phyloP scores from a whole-genome alignment of 1,284 basidiomycete genomes.

The Marasmius oreades region DNA sequence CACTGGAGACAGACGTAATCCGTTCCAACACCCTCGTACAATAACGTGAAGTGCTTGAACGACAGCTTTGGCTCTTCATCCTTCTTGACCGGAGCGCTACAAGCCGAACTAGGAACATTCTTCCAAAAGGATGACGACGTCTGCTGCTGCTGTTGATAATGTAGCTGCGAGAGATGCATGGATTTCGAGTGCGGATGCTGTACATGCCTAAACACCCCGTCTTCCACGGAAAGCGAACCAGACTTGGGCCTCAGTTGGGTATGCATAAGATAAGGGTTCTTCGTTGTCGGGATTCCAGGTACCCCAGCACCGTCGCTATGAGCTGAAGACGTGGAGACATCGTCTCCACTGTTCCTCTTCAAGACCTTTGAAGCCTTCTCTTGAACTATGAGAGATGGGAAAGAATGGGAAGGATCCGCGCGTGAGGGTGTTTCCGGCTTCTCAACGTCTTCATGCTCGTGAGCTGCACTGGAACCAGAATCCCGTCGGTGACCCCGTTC shows the following conservation, averaged over 20 bases:
- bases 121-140: not conserved
- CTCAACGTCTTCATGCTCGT: no score
- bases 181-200: not conserved
- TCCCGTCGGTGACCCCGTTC: not conserved
- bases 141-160: no score
- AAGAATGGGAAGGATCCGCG: not conserved
- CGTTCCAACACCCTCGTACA: slow-evolving; percentile 8
- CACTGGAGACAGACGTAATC: slow-evolving; percentile 12
- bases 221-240: not conserved
- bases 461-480: no score
- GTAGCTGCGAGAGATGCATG: not conserved
- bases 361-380: not conserved
- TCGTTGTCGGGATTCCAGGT: not conserved
- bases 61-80: not conserved
- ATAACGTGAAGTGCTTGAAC: slow-evolving; percentile 8
- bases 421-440: not conserved
- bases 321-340: not conserved
- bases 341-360: not conserved
- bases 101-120: not conserved
- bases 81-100: not conserved
- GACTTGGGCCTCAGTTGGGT: not conserved
- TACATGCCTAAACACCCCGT: not conserved
- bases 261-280: not conserved
- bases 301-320: not conserved
- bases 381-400: not conserved